Percentiles rank a stretch among this genome's conserved stretches.
These are phyloP conservation scores for Ustilaginoidea virens DNA, from an alignment of 2,329 filamentous ascomycete genomes.

Conservation along the genomic window DNA sequence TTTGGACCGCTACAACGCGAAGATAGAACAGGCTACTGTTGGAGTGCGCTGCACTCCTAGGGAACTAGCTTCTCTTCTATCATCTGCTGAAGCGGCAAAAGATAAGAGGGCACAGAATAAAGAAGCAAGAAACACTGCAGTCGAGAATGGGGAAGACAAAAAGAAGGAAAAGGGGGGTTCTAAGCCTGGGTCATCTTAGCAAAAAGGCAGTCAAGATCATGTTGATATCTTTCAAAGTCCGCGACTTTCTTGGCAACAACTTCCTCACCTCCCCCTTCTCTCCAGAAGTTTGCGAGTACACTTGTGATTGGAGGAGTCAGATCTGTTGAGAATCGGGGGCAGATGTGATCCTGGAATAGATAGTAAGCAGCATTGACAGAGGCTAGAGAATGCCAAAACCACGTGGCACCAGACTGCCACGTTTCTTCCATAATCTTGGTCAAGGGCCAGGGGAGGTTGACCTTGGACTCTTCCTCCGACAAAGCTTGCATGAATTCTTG, in stretches of 20 bases:
- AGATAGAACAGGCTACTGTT: no score
- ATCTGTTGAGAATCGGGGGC: background rate
- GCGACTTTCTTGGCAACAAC: background rate
- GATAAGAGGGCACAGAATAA: no score
- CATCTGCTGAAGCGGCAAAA: no score
- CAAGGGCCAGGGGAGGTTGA: constrained; percentile 1
- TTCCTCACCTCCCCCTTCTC: background rate
- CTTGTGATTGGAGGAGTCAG: background rate
- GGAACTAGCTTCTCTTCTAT: no score
- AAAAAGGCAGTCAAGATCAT: constrained; percentile 1
- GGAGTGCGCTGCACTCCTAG: no score
- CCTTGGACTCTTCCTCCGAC: constrained; percentile 6
- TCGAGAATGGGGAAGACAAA: no score
- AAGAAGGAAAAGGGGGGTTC: no score
- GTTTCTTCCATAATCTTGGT: constrained; percentile 2
- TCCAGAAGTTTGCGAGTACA: constrained; percentile 1
- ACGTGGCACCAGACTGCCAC: constrained; percentile 2
- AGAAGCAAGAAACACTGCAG: no score
- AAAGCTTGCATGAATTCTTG: constrained; percentile 9
- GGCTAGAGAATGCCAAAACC: constrained; percentile 3
- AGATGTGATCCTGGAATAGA: constrained; percentile 1
- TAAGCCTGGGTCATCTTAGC: no score
- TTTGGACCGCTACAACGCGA: no score
- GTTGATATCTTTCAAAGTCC: constrained; percentile 1
- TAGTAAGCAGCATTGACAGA: constrained; percentile 2